Conservation (phyloP, 331 rosid species). For the Malus hybrid region DNA sequence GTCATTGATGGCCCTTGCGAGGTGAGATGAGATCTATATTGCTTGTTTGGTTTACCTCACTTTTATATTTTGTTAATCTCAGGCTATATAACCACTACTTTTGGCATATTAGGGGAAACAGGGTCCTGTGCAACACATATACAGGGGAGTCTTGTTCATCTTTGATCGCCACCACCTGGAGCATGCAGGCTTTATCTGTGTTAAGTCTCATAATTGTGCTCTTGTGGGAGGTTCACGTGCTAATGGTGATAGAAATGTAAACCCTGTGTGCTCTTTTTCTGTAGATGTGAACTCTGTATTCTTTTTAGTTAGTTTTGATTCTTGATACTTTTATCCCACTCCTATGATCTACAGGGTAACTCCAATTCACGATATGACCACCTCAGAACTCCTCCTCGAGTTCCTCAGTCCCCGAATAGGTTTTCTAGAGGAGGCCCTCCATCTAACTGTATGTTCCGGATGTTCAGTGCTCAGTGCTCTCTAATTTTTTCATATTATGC, state of each 20-base stretch:
- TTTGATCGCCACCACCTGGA: slow-evolving; percentile 96
- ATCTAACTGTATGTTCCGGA: slow-evolving; percentile 45
- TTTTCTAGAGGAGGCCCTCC: slow-evolving; percentile 82
- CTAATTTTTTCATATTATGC: not conserved
- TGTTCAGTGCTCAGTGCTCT: not conserved
- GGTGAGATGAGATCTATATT: slow-evolving; percentile 44
- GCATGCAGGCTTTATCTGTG: slow-evolving; percentile 97
- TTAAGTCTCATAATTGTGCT: slow-evolving; percentile 72
- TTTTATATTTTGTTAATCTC: slow-evolving; percentile 5
- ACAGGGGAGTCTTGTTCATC: slow-evolving; percentile 76
- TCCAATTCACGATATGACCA: slow-evolving; percentile 52
- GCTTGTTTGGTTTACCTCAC: slow-evolving; percentile 14
- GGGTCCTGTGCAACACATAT: slow-evolving; percentile 97
- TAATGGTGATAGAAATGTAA: slow-evolving; percentile 78
- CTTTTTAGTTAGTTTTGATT: not conserved
- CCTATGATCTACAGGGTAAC: slow-evolving; percentile 50
- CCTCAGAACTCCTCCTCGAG: slow-evolving; percentile 63
- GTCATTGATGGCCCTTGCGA: slow-evolving; percentile 82
- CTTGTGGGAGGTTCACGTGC: slow-evolving; percentile 95
- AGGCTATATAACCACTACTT: not conserved
- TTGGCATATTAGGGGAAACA: slow-evolving; percentile 64
- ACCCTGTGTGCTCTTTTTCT: not conserved
- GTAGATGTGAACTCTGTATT: not conserved
- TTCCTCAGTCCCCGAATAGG: slow-evolving; percentile 74
- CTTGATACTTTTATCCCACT: not conserved